Percentiles rank a stretch among this genome's conserved stretches.
Conservation (phyloP, 345 rosid species). For the Carallia brachiata region DNA sequence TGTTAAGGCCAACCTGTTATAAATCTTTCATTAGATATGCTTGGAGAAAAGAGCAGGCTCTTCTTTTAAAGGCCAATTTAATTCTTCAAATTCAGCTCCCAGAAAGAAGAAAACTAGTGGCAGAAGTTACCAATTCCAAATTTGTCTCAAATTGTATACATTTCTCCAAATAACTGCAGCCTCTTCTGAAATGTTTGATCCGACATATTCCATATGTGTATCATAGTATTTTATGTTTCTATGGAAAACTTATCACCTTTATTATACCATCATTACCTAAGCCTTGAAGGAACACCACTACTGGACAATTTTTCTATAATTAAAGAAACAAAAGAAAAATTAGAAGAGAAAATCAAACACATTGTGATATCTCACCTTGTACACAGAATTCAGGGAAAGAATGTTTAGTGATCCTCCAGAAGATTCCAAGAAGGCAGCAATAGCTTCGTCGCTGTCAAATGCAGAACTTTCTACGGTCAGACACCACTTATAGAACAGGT, state of each 20-base stretch:
- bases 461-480: background rate
- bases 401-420: slow-evolving; percentile 9
- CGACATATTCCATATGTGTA: too few species aligned
- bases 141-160: too few species aligned
- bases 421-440: slow-evolving; percentile 26
- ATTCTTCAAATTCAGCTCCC: background rate
- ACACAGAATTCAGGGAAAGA: slow-evolving; percentile 18
- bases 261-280: too few species aligned
- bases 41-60: background rate
- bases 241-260: too few species aligned
- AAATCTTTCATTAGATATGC: background rate
- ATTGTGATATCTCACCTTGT: slow-evolving; percentile 5
- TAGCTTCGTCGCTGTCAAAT: slow-evolving; percentile 21
- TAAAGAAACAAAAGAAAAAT: background rate
- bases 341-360: background rate
- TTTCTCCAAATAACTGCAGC: too few species aligned
- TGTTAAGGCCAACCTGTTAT: slow-evolving; percentile 15
- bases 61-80: background rate
- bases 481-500: background rate
- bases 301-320: background rate
- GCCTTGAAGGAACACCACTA: background rate
- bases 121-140: too few species aligned
- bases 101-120: background rate
- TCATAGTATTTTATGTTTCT: background rate
- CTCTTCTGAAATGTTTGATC: too few species aligned